Conservation (phyloP, 2,329 filamentous ascomycete genomes). For the Claviceps sp. region DNA sequence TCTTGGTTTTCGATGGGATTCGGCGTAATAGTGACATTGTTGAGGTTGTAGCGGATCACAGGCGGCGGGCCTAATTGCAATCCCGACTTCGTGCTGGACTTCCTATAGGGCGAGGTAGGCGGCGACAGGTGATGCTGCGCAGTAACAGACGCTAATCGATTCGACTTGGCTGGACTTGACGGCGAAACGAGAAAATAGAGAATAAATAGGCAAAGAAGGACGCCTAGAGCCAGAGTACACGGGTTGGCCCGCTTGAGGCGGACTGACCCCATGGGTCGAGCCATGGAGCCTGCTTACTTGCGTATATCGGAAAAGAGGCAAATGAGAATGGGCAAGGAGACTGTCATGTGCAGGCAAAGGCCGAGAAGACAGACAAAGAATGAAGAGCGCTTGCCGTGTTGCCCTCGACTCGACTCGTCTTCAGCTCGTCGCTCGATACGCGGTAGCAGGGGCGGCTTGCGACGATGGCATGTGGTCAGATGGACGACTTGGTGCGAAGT, state of each 20-base stretch:
- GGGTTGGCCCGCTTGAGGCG: constrained; percentile 73
- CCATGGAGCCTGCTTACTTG: constrained; percentile 26
- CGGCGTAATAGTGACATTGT: constrained; percentile 75
- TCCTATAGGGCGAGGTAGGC: constrained; percentile 30
- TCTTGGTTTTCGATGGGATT: constrained; percentile 69
- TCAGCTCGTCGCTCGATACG: constrained; percentile 1
- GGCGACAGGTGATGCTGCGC: constrained; percentile 31
- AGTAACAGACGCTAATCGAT: constrained; percentile 34
- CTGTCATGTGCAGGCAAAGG: background rate
- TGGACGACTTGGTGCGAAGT: background rate
- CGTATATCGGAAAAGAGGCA: background rate
- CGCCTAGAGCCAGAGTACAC: constrained; percentile 59
- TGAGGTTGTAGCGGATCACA: constrained; percentile 86
- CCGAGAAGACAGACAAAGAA: background rate
- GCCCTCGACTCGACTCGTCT: background rate
- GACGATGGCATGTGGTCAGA: constrained; percentile 5
- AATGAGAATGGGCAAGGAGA: background rate
- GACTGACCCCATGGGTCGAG: constrained; percentile 46
- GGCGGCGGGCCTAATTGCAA: constrained; percentile 48
- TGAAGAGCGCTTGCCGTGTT: background rate
- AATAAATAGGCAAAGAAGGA: constrained; percentile 58
- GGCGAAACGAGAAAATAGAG: constrained; percentile 48
- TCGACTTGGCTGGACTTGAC: constrained; percentile 31
- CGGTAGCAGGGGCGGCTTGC: constrained; percentile 4
- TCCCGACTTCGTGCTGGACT: constrained; percentile 21